These are phyloP conservation scores for Candolleomyces aberdarensis DNA, from an alignment of 768 basidiomycete species.

Conservation along the genomic window DNA sequence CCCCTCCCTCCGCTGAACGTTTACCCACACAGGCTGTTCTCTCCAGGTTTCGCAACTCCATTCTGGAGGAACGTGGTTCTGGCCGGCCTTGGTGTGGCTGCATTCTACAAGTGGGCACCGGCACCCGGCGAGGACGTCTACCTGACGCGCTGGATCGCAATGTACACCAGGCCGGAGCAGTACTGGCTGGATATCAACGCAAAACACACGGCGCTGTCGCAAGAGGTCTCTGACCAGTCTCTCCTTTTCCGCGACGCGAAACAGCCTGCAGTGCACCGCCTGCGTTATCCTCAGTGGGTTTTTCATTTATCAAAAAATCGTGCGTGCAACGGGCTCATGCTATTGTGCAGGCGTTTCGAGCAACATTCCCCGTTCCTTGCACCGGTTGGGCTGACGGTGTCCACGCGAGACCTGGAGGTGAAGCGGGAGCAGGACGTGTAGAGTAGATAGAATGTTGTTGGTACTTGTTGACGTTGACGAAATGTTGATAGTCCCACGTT, in stretches of 20 bases:
- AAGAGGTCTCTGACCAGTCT: conserved; percentile 40
- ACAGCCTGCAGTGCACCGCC: conserved; percentile 50
- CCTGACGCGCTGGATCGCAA: conserved; percentile 63
- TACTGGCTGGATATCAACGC: conserved; percentile 56
- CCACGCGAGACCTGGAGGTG: conserved; percentile 29
- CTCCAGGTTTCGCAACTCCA: conserved; percentile 56
- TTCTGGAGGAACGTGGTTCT: conserved; percentile 68
- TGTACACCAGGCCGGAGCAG: conserved; percentile 51
- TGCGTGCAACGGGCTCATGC: conserved; percentile 8
- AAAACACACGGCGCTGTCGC: conserved; percentile 49
- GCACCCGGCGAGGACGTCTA: conserved; percentile 56
- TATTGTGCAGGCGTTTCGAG: conserved; percentile 46
- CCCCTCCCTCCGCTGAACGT: neutral
- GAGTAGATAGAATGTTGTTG: neutral
- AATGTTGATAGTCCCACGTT: neutral
- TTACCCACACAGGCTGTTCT: neutral
- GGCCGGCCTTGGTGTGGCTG: conserved; percentile 45
- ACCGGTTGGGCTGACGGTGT: conserved; percentile 49
- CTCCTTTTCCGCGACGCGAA: conserved; percentile 41
- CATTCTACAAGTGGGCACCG: conserved; percentile 69
- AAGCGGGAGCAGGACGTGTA: conserved; percentile 25
- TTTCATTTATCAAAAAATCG: conserved; percentile 11
- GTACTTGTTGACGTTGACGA: conserved; percentile 1
- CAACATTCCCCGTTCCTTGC: conserved; percentile 60
- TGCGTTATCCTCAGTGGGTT: conserved; percentile 71